Base-by-base conservation (phyloP, 1,139 yeast species). In the Pichia sp. region DNA sequence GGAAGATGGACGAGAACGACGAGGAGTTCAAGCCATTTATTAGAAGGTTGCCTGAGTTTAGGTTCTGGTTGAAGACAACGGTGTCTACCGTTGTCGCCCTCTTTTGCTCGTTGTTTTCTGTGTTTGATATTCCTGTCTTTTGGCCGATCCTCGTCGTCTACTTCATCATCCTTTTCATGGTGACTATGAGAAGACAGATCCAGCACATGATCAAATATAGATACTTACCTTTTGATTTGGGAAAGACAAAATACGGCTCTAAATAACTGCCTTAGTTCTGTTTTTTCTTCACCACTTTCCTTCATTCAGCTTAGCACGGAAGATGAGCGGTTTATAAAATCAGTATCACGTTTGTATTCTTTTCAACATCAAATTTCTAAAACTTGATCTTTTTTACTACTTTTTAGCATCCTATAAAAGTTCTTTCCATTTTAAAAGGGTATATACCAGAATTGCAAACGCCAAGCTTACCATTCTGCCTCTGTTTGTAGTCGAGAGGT, bases 101-200 rank as follows among this genome's bases (percentile, higher is more conserved):
- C 41, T 59, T 85, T 43, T 73, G 86, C 63, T 78, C 96, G 0
- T 73, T 85, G 56, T 83, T 87, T 64, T 63, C 83, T 4, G 69
- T 87, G 54, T 85, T 89, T 62, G 97, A 93, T 70, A 80, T 93
- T 50, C 99, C 99, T 8, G 98, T 92, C 7, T 92, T 90, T 70
- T 95, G 99, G 99, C 99, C 99, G 50, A 92, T 93, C 57, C 79
- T 93, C 61, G 79, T 93, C 70, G 76, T 90, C 70, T 93, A 93
- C 72, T 95, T 93, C 71, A 74, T 90, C 59, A 74, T 87, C 38
- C 78, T 93, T 57, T 92, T 93, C 72, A 73, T 89, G 10, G 77
- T 95, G 64, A 92, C 98, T 31, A 93, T 93, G 98, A 85, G 96
- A 72, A 87, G 89, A 71, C 99, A 93, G 72, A 90, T 93, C 62